A percentile compares a stretch with the other conserved stretches of the same genome.
Conservation (phyloP, 148 eudicot genomes). For the Diospyros lotus region DNA sequence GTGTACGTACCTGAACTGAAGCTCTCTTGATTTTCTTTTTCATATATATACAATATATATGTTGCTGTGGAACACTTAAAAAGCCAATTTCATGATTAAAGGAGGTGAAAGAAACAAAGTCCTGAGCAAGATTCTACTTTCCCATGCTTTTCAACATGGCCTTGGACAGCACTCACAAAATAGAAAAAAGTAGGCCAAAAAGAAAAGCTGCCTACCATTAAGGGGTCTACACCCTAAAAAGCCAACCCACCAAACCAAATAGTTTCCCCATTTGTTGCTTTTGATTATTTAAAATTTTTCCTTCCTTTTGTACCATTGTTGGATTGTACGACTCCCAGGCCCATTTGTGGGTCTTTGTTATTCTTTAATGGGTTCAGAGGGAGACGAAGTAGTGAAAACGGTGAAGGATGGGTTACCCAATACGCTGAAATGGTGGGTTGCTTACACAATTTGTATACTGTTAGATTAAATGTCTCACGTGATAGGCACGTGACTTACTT, state of each 20-base stretch:
- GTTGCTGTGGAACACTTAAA: too few relatives aligned
- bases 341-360: not conserved
- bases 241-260: constrained; percentile 44
- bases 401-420: constrained; percentile 23
- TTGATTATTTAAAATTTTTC: constrained; percentile 7
- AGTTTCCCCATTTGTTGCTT: constrained; percentile 26
- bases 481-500: too few relatives aligned
- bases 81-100: too few relatives aligned
- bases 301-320: constrained; percentile 17
- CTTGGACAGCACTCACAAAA: constrained; percentile 52
- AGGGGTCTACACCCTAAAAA: constrained; percentile 51
- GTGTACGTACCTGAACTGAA: not conserved
- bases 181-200: constrained; percentile 22
- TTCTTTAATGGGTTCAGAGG: constrained; percentile 35
- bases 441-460: not conserved
- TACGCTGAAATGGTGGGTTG: constrained; percentile 14
- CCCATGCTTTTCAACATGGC: constrained; percentile 36
- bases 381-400: constrained; percentile 14
- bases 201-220: constrained; percentile 57
- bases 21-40: too few relatives aligned
- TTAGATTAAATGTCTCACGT: too few relatives aligned
- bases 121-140: constrained; percentile 52
- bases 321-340: constrained; percentile 6
- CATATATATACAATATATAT: too few relatives aligned
- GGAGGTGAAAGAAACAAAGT: too few relatives aligned